Base-by-base conservation (phyloP, 495 filamentous ascomycete species). In the Penicillium robsamsonii region DNA sequence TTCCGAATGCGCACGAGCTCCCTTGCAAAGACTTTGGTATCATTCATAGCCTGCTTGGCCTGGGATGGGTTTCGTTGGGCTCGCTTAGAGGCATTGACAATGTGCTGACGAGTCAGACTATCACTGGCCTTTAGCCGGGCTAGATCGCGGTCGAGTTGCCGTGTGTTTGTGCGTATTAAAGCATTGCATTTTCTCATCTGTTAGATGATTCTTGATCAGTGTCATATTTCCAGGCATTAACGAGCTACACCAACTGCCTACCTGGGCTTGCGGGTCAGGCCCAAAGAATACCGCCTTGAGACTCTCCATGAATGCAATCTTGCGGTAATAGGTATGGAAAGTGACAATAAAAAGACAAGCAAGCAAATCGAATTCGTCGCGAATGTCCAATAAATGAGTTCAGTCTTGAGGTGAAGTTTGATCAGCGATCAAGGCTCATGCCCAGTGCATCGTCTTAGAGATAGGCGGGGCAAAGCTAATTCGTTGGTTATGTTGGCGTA, bases 151-250 rank as follows among this genome's bases (percentile, higher is more conserved):
- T 98, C 94, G 56, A 98, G 85, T 69, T 96, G 92, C 60, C 94
- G 91, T 53, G 90, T 88, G 75, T 98, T 97, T 65, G 82, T 70
- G 51, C 94, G 91, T 63, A 98, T 89, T 55, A 98, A 83, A 53
- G 82, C 73, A 75, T 97, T 97, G 70, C 94, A 97, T 88, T 97
- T 97, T 56, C 93, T 85, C 78, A 92, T 88, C 93, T 96, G 56
- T 25, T 10, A 7, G n/a, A 49, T 12, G 9, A 43, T 35, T 54
- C 47, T 35, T 31, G 17, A 24, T 56, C 29, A 51, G 56, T 43
- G 38, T 31, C 41, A 33, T 50, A 18, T 29, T 35, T 17, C 15
- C 35, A 41, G 27, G 13, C 0, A 53, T 35, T 13, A n/a, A 33
- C 18, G 27, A 29, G 30, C 22, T 31, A 18, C 22, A 17, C 15